Conservation (phyloP, 768 basidiomycete species). For the Mrakia blollopis region DNA sequence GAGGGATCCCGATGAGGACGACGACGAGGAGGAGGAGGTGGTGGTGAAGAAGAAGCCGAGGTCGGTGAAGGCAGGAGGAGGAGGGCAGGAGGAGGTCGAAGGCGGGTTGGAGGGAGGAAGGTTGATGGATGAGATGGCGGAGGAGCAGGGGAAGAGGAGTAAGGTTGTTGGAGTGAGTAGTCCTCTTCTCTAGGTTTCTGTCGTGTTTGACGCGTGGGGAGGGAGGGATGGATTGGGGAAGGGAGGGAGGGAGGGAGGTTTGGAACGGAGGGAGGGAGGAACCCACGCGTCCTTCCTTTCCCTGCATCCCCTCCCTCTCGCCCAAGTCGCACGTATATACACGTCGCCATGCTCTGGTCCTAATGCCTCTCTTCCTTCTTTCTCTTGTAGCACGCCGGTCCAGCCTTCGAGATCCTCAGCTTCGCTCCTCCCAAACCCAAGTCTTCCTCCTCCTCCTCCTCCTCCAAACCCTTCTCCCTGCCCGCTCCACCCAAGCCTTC, state of each 20-base stretch:
- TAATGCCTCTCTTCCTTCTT: not conserved
- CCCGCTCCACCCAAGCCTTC: constrained; percentile 13
- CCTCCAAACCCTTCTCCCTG: constrained; percentile 12
- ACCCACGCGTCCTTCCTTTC: not conserved
- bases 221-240: not conserved
- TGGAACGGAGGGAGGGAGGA: not conserved
- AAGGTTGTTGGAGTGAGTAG: constrained; percentile 18
- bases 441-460: constrained; percentile 22
- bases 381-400: not conserved
- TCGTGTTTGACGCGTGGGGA: not conserved
- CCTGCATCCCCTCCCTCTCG: too few species aligned
- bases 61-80: not conserved
- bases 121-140: constrained; percentile 17
- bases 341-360: not conserved
- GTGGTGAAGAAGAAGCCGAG: not conserved
- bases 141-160: constrained; percentile 19
- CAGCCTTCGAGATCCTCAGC: constrained; percentile 11
- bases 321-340: not conserved
- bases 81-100: constrained; percentile 1
- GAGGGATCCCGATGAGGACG: not conserved
- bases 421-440: constrained; percentile 8
- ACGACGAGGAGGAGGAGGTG: not conserved
- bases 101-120: not conserved
- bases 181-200: not conserved
- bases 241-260: not conserved